A percentile compares a stretch with the other conserved stretches of the same genome.
Evolutionary conservation across 1,284 basidiomycete species (phyloP).

Genomic region (Lignosus rhinocerotis): DNA sequence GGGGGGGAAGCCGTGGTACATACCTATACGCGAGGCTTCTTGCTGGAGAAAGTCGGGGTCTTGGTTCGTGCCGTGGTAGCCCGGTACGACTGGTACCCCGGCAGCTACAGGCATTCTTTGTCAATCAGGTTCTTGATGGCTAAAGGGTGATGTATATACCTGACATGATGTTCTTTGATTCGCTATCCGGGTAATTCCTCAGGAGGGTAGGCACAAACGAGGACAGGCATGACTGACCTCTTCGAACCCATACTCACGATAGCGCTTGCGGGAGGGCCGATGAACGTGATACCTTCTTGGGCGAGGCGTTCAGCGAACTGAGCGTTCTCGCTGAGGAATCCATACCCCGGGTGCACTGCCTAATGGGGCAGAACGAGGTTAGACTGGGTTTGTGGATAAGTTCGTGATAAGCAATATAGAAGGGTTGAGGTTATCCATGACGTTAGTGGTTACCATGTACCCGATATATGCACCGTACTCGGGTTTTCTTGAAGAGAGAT

Average conservation of each 20-base stretch:
- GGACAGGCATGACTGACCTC: slow-evolving; percentile 47
- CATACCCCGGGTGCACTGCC: slow-evolving; percentile 86
- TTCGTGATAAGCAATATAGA: not conserved
- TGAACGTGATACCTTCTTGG: slow-evolving; percentile 90
- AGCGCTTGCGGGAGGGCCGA: slow-evolving; percentile 91
- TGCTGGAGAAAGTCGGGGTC: slow-evolving; percentile 60
- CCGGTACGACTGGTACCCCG: slow-evolving; percentile 92
- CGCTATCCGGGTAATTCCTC: slow-evolving; percentile 40
- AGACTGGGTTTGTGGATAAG: too few species aligned
- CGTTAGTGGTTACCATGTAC: too few species aligned
- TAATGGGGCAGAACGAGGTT: slow-evolving; percentile 26
- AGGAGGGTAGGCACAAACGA: too few species aligned
- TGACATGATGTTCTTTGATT: slow-evolving; percentile 91
- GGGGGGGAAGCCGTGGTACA: slow-evolving; percentile 5
- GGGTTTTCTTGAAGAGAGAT: too few species aligned
- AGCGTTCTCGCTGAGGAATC: slow-evolving; percentile 93
- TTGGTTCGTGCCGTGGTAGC: slow-evolving; percentile 83
- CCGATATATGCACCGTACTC: too few species aligned
- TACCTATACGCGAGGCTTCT: slow-evolving; percentile 77
- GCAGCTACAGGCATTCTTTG: slow-evolving; percentile 51
- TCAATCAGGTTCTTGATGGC: not conserved
- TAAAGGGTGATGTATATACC: slow-evolving; percentile 41
- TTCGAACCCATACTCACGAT: slow-evolving; percentile 95
- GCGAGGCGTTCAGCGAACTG: slow-evolving; percentile 85
- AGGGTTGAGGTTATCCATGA: not conserved